Percentiles rank a stretch among this genome's conserved stretches.
Conservation (phyloP, 73 alveolate species). For the Blepharisma stoltei region DNA sequence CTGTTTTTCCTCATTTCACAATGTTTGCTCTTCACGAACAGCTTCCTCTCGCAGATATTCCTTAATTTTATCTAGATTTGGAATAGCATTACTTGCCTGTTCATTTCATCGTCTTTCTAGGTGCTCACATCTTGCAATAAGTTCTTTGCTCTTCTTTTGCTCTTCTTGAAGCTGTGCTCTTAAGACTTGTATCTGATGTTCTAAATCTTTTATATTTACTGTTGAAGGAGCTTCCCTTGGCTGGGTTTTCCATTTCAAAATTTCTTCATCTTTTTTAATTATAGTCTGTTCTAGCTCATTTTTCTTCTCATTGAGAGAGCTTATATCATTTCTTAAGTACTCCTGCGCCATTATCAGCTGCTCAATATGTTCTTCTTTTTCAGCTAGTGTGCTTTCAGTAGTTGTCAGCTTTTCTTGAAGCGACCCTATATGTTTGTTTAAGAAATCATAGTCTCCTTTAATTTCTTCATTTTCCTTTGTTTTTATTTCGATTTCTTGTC, state of each 20-base stretch:
- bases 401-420: not conserved
- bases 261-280: not conserved
- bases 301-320: not conserved
- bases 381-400: not conserved
- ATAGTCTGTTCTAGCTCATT: not conserved
- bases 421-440: not conserved
- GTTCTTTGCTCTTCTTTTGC: not conserved
- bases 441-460: not conserved
- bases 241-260: not conserved
- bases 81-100: not conserved
- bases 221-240: not conserved
- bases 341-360: not conserved
- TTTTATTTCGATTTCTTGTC: not conserved
- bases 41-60: not conserved
- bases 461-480: not conserved
- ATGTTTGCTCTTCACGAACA: not conserved
- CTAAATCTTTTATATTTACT: not conserved
- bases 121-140: not conserved
- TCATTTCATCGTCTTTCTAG: not conserved
- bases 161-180: not conserved
- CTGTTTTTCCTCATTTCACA: not conserved
- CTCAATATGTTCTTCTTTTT: not conserved
- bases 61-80: not conserved
- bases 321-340: not conserved
- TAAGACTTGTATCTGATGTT: not conserved